Evolutionary conservation across 495 filamentous ascomycete species (phyloP).

Genomic region (Penicillium soppii): DNA sequence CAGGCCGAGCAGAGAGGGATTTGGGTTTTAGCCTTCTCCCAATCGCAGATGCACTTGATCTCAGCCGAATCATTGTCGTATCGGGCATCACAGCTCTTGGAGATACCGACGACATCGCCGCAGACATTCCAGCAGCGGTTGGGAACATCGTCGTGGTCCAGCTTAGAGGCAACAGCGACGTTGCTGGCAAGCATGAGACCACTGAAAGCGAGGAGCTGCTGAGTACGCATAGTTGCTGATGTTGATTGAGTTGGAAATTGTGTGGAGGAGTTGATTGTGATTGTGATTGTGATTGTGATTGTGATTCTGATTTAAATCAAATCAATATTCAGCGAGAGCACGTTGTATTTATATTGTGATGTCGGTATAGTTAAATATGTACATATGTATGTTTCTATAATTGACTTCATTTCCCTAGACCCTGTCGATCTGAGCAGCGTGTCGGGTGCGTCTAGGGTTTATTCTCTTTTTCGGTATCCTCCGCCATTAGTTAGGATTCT

Average conservation of each 20-base stretch:
- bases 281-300: neutral
- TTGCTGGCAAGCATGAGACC: constrained; percentile 29
- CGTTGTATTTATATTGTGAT: constrained; percentile 13
- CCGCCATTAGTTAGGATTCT: neutral
- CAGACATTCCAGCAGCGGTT: constrained; percentile 31
- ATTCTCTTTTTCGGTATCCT: neutral
- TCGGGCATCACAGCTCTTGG: constrained; percentile 25
- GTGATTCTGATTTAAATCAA: neutral
- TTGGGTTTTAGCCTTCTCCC: constrained; percentile 21
- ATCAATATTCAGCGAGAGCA: neutral
- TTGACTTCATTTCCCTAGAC: constrained; percentile 3
- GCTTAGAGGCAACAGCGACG: constrained; percentile 25
- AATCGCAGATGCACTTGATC: constrained; percentile 34
- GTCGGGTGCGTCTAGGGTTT: neutral
- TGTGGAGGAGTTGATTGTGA: neutral
- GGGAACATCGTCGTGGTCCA: constrained; percentile 35
- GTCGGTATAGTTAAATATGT: neutral
- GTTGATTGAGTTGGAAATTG: neutral
- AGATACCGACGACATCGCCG: constrained; percentile 24
- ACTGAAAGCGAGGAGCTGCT: constrained; percentile 25
- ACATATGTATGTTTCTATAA: constrained; percentile 13
- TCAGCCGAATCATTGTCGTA: constrained; percentile 31
- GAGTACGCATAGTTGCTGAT: constrained; percentile 25
- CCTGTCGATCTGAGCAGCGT: constrained; percentile 8
- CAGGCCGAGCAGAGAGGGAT: constrained; percentile 40